Base-by-base conservation (phyloP, 1,139 yeast species). In the Candida labiduridarum region DNA sequence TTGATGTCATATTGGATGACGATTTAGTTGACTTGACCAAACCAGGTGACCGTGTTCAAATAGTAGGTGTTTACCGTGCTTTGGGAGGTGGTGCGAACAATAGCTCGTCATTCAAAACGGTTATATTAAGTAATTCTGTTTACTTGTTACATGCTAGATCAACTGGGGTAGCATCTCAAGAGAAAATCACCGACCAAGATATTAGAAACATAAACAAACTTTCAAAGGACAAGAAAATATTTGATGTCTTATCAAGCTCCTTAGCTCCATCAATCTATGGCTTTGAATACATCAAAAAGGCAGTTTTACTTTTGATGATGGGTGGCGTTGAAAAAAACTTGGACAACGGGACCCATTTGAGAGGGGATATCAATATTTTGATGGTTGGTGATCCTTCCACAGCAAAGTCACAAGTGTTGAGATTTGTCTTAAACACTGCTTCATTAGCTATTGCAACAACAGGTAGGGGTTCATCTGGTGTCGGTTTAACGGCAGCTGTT, bases 311-410 rank as follows among this genome's bases (percentile, higher is more conserved):
- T 51, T 89, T 91, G 96, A 74, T 94, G 52, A 72, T 94, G 53
- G 97, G 99, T 49, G 99, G 99, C 64, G 85, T 87, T 44, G 98
- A 95, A 62, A 94, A 94, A 72, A 94, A 94, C 66, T 78, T 95
- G 62, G 96, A 87, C 46, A 92, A 94, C 62, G 99, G 99, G 12
- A 88, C 98, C 10, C 99, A 94, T 71, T 84, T 94, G 64, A 87
- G 99, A 79, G 99, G 99, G 72, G 99, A 95, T 71, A 94, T 94
- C 65, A 94, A 94, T 64, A 79, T 94, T 52, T 76, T 94, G 49
- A 89, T 94, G 96, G 98, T 94, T 39, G 99, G 99, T 71, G 99
- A 94, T 68, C 99, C 99, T 6, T 91, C 98, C 6, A 94, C 99
- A 12, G 99, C 99, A 35, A 94, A 94, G 67, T 92, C 98, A 3